These are phyloP conservation scores for Hypholoma fasciculare DNA, from an alignment of 768 basidiomycete genomes.

Conservation along the genomic window DNA sequence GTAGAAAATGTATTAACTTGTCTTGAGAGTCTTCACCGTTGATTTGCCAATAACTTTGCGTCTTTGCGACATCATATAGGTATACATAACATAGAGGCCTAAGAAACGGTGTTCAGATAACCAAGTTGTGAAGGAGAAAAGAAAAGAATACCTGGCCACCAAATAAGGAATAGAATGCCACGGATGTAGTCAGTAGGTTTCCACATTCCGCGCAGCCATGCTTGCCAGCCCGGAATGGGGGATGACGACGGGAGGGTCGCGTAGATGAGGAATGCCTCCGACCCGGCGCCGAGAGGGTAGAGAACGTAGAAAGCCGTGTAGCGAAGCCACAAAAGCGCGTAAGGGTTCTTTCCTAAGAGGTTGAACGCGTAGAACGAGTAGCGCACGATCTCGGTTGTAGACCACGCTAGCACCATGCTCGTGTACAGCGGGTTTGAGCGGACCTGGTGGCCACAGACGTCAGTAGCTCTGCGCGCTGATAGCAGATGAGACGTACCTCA, in stretches of 20 bases:
- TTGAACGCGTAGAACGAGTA: conserved; percentile 83
- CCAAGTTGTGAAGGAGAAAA: not conserved
- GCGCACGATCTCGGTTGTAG: conserved; percentile 86
- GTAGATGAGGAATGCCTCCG: conserved; percentile 85
- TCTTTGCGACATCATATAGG: conserved; percentile 54
- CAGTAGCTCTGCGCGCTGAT: not conserved
- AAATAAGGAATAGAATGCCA: conserved; percentile 64
- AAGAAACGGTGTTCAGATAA: not conserved
- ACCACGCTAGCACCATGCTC: conserved; percentile 93
- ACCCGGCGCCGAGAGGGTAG: conserved; percentile 91
- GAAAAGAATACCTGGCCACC: conserved; percentile 77
- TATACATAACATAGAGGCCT: conserved; percentile 55
- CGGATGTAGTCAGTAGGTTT: conserved; percentile 56
- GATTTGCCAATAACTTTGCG: conserved; percentile 40
- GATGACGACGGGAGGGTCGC: conserved; percentile 64
- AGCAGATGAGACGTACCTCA: conserved; percentile 41
- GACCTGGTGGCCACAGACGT: conserved; percentile 37
- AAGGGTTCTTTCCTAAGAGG: conserved; percentile 55
- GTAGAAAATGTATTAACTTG: conserved; percentile 14
- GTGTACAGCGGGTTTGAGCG: conserved; percentile 79
- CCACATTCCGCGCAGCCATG: conserved; percentile 49
- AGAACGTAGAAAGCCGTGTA: conserved; percentile 93
- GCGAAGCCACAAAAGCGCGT: conserved; percentile 65
- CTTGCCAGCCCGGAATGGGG: conserved; percentile 41
- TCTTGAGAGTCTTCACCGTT: conserved; percentile 22